Base-by-base conservation (phyloP, 1,284 basidiomycete genomes). In the Rhodotorula glutinis region DNA sequence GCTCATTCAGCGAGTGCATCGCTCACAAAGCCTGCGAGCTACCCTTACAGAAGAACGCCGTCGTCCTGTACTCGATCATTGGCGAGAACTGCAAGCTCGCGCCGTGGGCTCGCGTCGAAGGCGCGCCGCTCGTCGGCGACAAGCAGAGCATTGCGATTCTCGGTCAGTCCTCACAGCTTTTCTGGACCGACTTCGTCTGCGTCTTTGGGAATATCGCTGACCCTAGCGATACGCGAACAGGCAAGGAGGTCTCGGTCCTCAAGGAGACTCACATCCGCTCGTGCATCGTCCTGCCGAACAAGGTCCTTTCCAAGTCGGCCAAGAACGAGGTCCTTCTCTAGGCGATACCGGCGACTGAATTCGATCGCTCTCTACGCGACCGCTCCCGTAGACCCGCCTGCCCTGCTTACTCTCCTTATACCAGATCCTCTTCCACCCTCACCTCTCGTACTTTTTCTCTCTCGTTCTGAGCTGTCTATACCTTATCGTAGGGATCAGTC, bases 261-360 rank as follows among this genome's bases (percentile, higher is more conserved):
- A 78, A 78, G 38, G 82, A 82, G 71, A 78, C 79, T 19, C 75
- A 73, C 67, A 73, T 78, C 25, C 71, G 78, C 55, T 80, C 78
- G 67, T 82, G 81, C 71, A 82, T 83, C 71, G 82, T 83, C 30
- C 74, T 83, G 21, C 82, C 82, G 8, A 75, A 79, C 77, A 83
- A 83, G 78, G 75, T 78, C 7, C 75, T 83, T 27, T 74, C 70
- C 49, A 78, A 76, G 66, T 80, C 75, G 68, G 79, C 79, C 30
- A 77, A 78, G 60, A 80, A 81, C 72, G 79, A 82, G 73, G 81
- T 83, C 29, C 73, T 83, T 30, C 79, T 83, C 25, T 82, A 78
- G 47, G 43, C 7, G 44, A n/a, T n/a, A n/a, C n/a, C n/a, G n/a
- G n/a, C n/a, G n/a, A n/a, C n/a, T n/a, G n/a, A n/a, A n/a, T n/a